Base-by-base conservation (phyloP, 2,329 filamentous ascomycete genomes). In the Phoma sp. region DNA sequence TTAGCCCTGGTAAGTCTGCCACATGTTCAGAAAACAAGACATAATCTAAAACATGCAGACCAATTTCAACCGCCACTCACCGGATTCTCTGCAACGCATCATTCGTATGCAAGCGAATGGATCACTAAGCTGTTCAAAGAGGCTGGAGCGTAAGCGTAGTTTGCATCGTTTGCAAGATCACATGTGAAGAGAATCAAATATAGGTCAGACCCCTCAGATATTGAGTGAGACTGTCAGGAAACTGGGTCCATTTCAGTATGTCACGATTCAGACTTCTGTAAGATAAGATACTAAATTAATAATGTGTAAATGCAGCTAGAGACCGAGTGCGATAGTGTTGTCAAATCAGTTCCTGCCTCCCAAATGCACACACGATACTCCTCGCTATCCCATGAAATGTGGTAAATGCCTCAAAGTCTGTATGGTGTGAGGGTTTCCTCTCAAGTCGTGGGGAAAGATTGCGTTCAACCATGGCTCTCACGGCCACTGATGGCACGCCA, bases 401-500 rank as follows among this genome's bases (percentile, higher is more conserved):
- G 24, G 19, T 43, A 47, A 51, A 46, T 55, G 37, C 41, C 37
- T 46, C 46, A 33, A 29, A 19, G 15, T 9, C 17, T 6, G 17
- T 15, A 27, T 24, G 29, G 46, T 46, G 32, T 37, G 32, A 25
- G 10, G 35, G 6, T 19, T 38, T 5, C 39, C 29, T 29, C 43
- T 32, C 38, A 35, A 19, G 22, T 29, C 22, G 27, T n/a, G 35
- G 17, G 33, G 17, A 40, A 43, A 24, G 10, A 13, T 31, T 39
- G 19, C 25, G 36, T 29, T 51, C 67, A 75, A 37, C 73, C 73
- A 40, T 75, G 73, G 66, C 70, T 73, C 56, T 75, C 72, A 25
- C 70, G 68, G n/a, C 73, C 73, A 48, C 71, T 74, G 54, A 75
- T 74, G 51, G 68, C 65, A 51, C 72, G 68, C 71, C 72, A 74